Evolutionary conservation across 2,329 filamentous ascomycete genomes (phyloP).

Genomic region (Diaporthe australafricana): DNA sequence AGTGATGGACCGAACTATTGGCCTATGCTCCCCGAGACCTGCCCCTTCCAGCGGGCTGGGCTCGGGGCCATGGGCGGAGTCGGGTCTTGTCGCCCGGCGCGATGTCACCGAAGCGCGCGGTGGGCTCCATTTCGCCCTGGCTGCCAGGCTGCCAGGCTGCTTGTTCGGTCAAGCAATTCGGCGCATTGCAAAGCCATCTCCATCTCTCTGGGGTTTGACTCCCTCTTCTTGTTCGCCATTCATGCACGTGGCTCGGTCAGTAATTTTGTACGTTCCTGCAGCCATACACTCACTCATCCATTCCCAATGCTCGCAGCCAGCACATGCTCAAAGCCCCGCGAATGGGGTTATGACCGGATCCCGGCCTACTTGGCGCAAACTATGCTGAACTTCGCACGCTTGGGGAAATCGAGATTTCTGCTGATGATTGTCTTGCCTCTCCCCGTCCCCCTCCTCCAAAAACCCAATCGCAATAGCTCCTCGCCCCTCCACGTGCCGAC

Average conservation of each 20-base stretch:
- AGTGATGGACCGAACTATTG: conserved; percentile 9
- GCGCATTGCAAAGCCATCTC: no score
- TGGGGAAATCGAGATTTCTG: conserved; percentile 25
- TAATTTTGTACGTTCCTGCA: background rate
- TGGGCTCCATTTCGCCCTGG: background rate
- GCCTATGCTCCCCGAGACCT: conserved; percentile 16
- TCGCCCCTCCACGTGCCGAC: conserved; percentile 13
- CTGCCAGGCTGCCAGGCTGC: no score
- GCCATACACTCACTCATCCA: background rate
- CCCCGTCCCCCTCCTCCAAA: background rate
- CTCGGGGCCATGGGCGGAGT: conserved; percentile 17
- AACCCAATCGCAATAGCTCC: conserved; percentile 27
- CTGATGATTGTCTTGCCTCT: conserved; percentile 12
- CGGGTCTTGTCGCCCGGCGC: conserved; percentile 21
- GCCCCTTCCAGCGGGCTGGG: conserved; percentile 4
- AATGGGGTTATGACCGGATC: background rate
- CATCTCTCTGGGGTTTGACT: no score
- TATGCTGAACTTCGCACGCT: background rate
- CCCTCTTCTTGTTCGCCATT: background rate
- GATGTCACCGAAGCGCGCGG: conserved; percentile 23
- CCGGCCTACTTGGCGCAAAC: conserved; percentile 1
- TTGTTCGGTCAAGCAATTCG: background rate
- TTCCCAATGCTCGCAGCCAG: background rate
- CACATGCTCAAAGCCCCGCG: conserved; percentile 1
- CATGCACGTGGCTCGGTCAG: background rate